Conservation (phyloP, 768 basidiomycete species). For the Lactarius trivialis region DNA sequence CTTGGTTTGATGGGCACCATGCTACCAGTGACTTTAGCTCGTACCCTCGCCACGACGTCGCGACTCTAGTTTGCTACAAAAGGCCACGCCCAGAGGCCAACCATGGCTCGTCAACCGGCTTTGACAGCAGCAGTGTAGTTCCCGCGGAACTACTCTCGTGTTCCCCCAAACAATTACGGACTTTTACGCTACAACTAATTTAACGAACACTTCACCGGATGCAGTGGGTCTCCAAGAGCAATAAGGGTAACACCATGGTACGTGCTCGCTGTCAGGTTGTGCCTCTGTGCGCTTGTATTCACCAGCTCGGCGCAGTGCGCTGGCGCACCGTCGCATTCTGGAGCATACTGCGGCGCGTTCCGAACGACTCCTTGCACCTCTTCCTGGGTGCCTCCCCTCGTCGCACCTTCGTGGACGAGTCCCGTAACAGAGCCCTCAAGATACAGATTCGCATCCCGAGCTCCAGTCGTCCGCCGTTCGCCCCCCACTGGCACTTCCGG, state of each 20-base stretch:
- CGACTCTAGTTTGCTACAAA: conserved; percentile 9
- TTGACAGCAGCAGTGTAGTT: neutral
- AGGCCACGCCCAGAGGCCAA: neutral
- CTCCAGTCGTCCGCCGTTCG: conserved; percentile 11
- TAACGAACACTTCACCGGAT: neutral
- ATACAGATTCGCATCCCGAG: conserved; percentile 14
- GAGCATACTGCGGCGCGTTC: conserved; percentile 6
- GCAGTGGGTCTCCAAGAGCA: neutral
- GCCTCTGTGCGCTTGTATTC: neutral
- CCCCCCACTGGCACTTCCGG: neutral
- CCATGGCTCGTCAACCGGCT: neutral
- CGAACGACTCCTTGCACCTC: neutral
- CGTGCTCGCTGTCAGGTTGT: neutral
- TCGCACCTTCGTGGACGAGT: neutral
- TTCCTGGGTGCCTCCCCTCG: conserved; percentile 12
- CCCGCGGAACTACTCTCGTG: neutral
- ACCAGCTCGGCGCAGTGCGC: neutral
- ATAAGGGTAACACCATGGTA: neutral
- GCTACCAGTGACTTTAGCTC: neutral
- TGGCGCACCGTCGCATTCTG: neutral
- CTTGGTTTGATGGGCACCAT: neutral
- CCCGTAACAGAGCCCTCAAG: conserved; percentile 3
- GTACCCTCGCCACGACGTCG: neutral
- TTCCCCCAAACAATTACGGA: neutral
- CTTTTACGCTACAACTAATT: neutral